A percentile compares a stretch with the other conserved stretches of the same genome.
These are phyloP conservation scores for Chalciporus sphaerocephalus DNA, from an alignment of 768 basidiomycete species.

Conservation along the genomic window DNA sequence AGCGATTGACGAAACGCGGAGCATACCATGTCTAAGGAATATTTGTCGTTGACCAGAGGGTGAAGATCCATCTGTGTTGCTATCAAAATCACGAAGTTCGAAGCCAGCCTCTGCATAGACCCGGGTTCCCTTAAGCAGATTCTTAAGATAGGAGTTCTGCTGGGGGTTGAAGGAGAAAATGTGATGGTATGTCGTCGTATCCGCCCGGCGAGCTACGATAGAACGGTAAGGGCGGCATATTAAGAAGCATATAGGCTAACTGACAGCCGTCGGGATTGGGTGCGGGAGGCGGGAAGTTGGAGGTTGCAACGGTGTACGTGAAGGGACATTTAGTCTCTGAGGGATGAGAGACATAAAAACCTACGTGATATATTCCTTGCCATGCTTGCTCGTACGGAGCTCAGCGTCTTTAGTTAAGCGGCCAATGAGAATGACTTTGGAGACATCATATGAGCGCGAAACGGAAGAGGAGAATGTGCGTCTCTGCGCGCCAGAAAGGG, in stretches of 20 bases:
- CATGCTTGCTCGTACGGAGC: constrained; percentile 58
- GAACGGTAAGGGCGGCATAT: too few species aligned
- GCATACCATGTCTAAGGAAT: constrained; percentile 73
- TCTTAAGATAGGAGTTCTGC: constrained; percentile 61
- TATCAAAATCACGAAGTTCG: constrained; percentile 70
- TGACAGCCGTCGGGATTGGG: constrained; percentile 58
- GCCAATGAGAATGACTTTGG: constrained; percentile 77
- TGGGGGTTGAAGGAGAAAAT: constrained; percentile 65
- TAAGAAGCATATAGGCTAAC: constrained; percentile 24
- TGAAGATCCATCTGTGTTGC: constrained; percentile 58
- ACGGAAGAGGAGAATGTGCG: constrained; percentile 65
- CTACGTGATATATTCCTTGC: constrained; percentile 76
- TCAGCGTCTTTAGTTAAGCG: constrained; percentile 70
- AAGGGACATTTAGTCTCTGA: constrained; percentile 1
- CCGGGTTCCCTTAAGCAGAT: constrained; percentile 61
- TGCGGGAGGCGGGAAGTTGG: constrained; percentile 54
- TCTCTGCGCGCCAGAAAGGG: constrained; percentile 35
- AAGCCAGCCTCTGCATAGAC: constrained; percentile 81
- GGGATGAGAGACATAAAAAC: constrained; percentile 22
- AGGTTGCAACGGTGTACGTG: constrained; percentile 78
- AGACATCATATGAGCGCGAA: constrained; percentile 54
- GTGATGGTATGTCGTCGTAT: constrained; percentile 69
- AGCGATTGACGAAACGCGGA: not conserved
- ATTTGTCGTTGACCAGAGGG: constrained; percentile 77
- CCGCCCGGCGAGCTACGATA: constrained; percentile 46